Base-by-base conservation (phyloP, 768 basidiomycete genomes). In the Lentinula guzmanii region DNA sequence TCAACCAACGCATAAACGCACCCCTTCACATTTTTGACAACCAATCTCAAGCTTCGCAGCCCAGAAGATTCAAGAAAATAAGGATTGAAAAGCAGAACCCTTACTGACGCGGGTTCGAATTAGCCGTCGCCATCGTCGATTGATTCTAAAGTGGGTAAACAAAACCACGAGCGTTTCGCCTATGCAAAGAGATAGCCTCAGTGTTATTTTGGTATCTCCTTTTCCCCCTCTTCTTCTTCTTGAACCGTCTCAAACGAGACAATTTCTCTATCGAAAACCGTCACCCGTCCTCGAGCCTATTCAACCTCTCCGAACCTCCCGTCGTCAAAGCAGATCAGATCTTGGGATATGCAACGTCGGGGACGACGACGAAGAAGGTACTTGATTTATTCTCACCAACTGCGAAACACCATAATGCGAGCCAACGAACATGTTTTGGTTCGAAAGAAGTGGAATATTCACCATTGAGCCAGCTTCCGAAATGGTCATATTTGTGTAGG, bases 381-480 rank as follows among this genome's bases (percentile, higher is more conserved):
- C 74, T 39, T 72, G 65, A 8, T 76, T 81, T 58, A 96, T 81
- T 55, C 81, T 79, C 2, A 95, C 66, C 9, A 95, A 72, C 64
- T 93, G 90, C 1, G 92, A 89, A 69, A 95, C 86, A 16, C 91
- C 92, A 15, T 82, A 76, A 65, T 93, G 89, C 5, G 93, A 95
- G 16, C 93, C 91, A 21, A 94, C 76, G 67, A 87, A 96, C 7
- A 94, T 64, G 8, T 82, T 72, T 70, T 91, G 86, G 52, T 83
- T 80, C 6, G 85, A 78, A 11, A 97, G 78, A 66, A 94, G 76
- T 37, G 89, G 86, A 33, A 87, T 64, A 2, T 89, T 74, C 4
- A 83, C 75, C 41, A 89, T 71, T 0, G 74, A 2, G 82, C 79
- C n/a, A 91, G 75, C 83, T 81, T 41, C 93, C 93, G 67, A 80